Base-by-base conservation (phyloP, 2,329 filamentous ascomycete genomes). In the Simplicillium aogashimaense region DNA sequence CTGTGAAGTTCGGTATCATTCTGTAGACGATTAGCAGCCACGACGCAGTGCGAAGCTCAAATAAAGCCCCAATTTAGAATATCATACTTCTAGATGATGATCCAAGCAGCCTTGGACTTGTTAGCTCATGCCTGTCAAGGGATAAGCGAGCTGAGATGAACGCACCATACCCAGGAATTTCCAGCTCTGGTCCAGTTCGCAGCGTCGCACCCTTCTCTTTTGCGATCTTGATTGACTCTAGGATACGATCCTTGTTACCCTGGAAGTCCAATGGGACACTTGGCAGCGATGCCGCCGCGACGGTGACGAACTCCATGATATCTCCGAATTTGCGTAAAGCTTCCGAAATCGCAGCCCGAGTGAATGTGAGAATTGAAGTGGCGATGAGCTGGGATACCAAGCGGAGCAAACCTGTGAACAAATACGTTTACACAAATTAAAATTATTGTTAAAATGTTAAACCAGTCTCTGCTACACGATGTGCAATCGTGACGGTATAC, bases 181-280 rank as follows among this genome's bases (percentile, higher is more conserved):
- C 60, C 10, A 63, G 55, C 54, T 67, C 76, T 2, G 70, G 76
- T 3, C 76, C 75, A 3, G 74, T 69, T 38, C 80, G 68, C n/a
- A 84, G 58, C 9, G 66, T 72, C n/a, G 80, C 79, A 18, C 77
- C 75, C 3, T 66, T 65, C 36, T 61, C 63, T 56, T 83, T 84
- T 14, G 81, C 78, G 18, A 60, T 48, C 29, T 60, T 64, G 48
- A 84, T 78, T 41, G 73, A 78, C 54, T 81, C 66, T 14, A 79
- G 68, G 46, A 85, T 83, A 14, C 81, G 67, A 37, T 70, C 66
- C 2, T 67, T 58, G 51, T 86, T 86, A 30, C 78, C 79, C 45
- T 74, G 65, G 49, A 75, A 82, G 52, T 82, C 78, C 7, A 83
- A 65, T 8, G 73, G 55, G 8, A 61, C 53, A 33, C 59, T 61